phyloP scores from a whole-genome alignment of 2,329 filamentous ascomycete species.

The Gyromitra esculenta region DNA sequence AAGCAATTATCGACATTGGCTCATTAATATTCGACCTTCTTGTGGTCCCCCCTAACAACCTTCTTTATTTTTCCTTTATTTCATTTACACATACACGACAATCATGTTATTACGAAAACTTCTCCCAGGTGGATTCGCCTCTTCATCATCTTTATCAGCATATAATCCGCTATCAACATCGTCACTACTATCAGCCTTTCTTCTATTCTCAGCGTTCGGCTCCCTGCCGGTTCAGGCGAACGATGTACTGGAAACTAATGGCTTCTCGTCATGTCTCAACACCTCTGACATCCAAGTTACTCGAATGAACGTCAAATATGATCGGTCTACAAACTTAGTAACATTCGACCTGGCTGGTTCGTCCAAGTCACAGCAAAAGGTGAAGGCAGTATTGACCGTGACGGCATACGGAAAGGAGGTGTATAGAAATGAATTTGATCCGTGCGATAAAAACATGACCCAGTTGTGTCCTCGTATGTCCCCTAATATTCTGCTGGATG shows the following conservation, averaged over 20 bases:
- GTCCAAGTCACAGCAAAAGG: constrained; percentile 78
- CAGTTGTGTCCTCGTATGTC: constrained; percentile 81
- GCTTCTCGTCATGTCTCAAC: constrained; percentile 77
- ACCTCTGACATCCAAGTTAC: constrained; percentile 72
- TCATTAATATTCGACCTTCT: constrained; percentile 12
- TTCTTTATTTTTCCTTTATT: constrained; percentile 28
- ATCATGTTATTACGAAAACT: constrained; percentile 55
- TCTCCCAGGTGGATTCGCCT: constrained; percentile 39
- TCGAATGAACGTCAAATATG: constrained; percentile 79
- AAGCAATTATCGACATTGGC: constrained; percentile 19
- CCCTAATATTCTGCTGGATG: neutral
- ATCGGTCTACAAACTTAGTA: constrained; percentile 76
- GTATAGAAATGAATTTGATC: constrained; percentile 83
- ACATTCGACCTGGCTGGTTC: constrained; percentile 83
- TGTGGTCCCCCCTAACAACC: neutral
- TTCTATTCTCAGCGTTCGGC: constrained; percentile 50
- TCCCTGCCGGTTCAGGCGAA: constrained; percentile 66
- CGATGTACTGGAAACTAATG: constrained; percentile 80
- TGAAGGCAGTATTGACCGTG: constrained; percentile 78
- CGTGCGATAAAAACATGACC: constrained; percentile 75
- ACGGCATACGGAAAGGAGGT: constrained; percentile 84
- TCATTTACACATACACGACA: constrained; percentile 50
- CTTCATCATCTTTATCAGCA: constrained; percentile 22
- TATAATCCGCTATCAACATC: constrained; percentile 35
- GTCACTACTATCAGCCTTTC: constrained; percentile 50